A percentile compares a stretch with the other conserved stretches of the same genome.
Conservation (phyloP, 2,329 filamentous ascomycete species). For the Xylariaceae sp. region DNA sequence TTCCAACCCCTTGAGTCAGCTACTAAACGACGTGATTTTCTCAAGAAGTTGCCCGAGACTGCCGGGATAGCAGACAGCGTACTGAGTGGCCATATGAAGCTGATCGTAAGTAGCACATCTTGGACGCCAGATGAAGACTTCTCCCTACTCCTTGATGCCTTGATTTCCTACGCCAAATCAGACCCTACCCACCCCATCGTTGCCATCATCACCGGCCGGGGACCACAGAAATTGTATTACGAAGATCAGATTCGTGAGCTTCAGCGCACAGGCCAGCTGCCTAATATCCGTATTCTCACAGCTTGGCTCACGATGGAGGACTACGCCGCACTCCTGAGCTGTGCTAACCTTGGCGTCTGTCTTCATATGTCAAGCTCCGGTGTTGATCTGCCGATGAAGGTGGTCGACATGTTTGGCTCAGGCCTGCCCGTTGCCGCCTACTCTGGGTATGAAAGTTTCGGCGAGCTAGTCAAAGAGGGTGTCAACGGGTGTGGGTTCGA, state of each 20-base stretch:
- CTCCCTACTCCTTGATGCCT: slow-evolving; percentile 74
- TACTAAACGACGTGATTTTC: slow-evolving; percentile 51
- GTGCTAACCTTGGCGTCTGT: slow-evolving; percentile 84
- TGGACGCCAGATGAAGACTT: slow-evolving; percentile 99
- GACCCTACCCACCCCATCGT: slow-evolving; percentile 56
- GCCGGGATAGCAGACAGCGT: slow-evolving; percentile 55
- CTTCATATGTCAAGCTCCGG: slow-evolving; percentile 91
- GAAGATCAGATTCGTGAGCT: slow-evolving; percentile 60
- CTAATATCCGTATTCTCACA: slow-evolving; percentile 68
- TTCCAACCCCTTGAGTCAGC: slow-evolving; percentile 65
- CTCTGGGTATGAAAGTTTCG: slow-evolving; percentile 79
- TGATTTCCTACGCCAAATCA: slow-evolving; percentile 65
- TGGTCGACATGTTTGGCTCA: slow-evolving; percentile 97
- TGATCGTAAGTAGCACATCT: slow-evolving; percentile 90
- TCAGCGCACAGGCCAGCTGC: slow-evolving; percentile 56
- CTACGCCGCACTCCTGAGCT: slow-evolving; percentile 79
- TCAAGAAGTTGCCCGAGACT: slow-evolving; percentile 63
- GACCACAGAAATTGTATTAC: slow-evolving; percentile 77
- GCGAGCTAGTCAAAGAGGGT: slow-evolving; percentile 83
- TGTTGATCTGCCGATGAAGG: slow-evolving; percentile 97
- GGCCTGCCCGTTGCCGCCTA: slow-evolving; percentile 89
- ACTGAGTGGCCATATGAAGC: slow-evolving; percentile 51
- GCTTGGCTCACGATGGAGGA: slow-evolving; percentile 81
- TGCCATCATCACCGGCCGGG: slow-evolving; percentile 91
- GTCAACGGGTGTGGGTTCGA: slow-evolving; percentile 84